Conservation (phyloP, 805 yeast species). For the Wickerhamiella parazyma region DNA sequence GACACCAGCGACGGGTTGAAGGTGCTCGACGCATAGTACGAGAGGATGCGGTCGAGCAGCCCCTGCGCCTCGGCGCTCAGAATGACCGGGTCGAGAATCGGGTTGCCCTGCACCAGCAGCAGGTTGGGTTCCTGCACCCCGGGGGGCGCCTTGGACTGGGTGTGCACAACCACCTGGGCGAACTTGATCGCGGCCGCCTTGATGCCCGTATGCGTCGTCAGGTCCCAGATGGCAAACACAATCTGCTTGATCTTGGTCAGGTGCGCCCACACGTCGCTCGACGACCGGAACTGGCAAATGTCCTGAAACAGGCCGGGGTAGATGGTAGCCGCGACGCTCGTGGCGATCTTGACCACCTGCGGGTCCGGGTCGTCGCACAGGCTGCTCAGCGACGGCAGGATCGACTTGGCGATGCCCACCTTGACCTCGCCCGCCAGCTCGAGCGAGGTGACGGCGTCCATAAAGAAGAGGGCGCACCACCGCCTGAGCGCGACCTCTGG, state of each 20-base stretch:
- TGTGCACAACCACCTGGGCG: constrained; percentile 42
- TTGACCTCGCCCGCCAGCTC: constrained; percentile 18
- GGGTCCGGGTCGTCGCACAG: constrained; percentile 21
- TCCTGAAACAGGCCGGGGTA: constrained; percentile 36
- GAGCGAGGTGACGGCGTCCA: constrained; percentile 26
- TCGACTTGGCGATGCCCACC: constrained; percentile 20
- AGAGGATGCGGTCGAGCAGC: constrained; percentile 51
- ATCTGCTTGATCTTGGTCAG: constrained; percentile 42
- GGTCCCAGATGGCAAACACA: constrained; percentile 48
- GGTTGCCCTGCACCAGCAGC: constrained; percentile 39
- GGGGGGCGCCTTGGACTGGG: constrained; percentile 28
- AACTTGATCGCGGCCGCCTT: constrained; percentile 63
- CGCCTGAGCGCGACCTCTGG: constrained; percentile 24
- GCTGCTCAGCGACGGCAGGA: constrained; percentile 20
- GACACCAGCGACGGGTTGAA: constrained; percentile 45
- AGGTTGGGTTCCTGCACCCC: constrained; percentile 33
- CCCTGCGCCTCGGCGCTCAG: constrained; percentile 62
- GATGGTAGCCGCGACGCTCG: constrained; percentile 31
- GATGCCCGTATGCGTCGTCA: constrained; percentile 28
- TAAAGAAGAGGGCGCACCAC: constrained; percentile 28
- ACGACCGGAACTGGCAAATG: constrained; percentile 30
- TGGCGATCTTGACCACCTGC: constrained; percentile 26
- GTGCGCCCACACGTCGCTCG: constrained; percentile 38
- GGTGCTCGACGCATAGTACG: constrained; percentile 41
- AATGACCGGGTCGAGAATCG: constrained; percentile 42